These are phyloP conservation scores for Phytophthora palmivora DNA, from an alignment of 352 stramenopile genomes.

Conservation along the genomic window DNA sequence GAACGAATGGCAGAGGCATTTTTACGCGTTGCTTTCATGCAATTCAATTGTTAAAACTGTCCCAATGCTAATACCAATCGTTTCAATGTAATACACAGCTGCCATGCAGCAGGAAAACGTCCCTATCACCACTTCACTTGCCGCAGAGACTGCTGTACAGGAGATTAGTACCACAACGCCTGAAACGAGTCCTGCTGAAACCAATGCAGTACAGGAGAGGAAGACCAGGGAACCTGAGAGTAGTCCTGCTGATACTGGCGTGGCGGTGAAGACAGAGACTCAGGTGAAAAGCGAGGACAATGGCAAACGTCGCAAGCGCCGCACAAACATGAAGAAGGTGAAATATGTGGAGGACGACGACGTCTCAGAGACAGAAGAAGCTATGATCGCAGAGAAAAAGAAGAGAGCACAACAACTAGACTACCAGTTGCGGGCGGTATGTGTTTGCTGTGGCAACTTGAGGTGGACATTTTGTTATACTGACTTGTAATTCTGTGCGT, in stretches of 20 bases:
- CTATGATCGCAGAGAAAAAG: constrained; percentile 66
- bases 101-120: constrained; percentile 6
- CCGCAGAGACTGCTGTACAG: background rate
- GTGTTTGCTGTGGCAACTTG: constrained; percentile 10
- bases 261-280: constrained; percentile 9
- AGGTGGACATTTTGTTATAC: constrained; percentile 1
- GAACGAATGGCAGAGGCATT: constrained; percentile 9
- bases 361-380: constrained; percentile 71
- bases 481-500: constrained; percentile 13
- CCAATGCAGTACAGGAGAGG: background rate
- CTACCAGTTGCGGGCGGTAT: constrained; percentile 65
- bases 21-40: constrained; percentile 1
- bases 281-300: constrained; percentile 21
- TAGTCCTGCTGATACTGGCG: no score
- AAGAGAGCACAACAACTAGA: constrained; percentile 79
- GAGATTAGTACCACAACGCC: constrained; percentile 7
- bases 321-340: constrained; percentile 54
- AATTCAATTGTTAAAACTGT: background rate
- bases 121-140: background rate
- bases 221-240: background rate
- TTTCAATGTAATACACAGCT: constrained; percentile 1
- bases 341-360: constrained; percentile 84
- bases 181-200: constrained; percentile 13
- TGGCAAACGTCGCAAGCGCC: constrained; percentile 46
- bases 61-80: background rate